These are phyloP conservation scores for Jasminum sambac DNA, from an alignment of 257 asterid genomes.

Conservation along the genomic window DNA sequence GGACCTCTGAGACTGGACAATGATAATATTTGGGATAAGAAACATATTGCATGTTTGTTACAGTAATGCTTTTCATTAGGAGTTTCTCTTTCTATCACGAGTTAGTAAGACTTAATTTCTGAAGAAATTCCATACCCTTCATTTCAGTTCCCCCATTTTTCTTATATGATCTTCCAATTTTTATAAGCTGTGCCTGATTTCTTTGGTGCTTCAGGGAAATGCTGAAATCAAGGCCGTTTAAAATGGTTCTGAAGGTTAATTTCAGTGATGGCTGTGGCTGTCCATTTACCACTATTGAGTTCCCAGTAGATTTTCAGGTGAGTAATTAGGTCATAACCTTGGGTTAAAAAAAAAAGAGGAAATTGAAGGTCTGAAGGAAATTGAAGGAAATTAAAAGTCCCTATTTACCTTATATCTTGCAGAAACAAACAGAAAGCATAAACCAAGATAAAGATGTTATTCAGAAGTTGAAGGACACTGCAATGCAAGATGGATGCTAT, in stretches of 20 bases:
- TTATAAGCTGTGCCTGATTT: neutral
- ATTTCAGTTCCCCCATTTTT: neutral
- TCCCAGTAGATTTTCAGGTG: constrained; percentile 28
- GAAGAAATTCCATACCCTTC: neutral
- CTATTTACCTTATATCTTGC: constrained; percentile 5
- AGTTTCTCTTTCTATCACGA: neutral
- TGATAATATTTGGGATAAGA: neutral
- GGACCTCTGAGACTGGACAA: neutral
- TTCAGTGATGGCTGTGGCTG: constrained; percentile 35
- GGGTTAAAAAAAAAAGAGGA: too few relatives aligned
- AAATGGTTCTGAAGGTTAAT: constrained; percentile 30
- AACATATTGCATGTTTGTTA: neutral
- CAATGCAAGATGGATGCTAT: constrained; percentile 19
- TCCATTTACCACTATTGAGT: constrained; percentile 22
- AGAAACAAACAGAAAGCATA: constrained; percentile 20
- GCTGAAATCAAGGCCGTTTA: constrained; percentile 26
- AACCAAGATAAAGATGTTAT: constrained; percentile 17
- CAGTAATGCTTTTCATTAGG: neutral
- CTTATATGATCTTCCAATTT: neutral
- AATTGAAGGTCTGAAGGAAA: too few relatives aligned
- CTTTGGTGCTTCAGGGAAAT: constrained; percentile 24
- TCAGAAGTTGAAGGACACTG: constrained; percentile 24
- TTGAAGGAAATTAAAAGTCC: too few relatives aligned
- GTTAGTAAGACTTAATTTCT: neutral
- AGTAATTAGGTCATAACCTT: neutral